These are phyloP conservation scores for Mycena leptocephala DNA, from an alignment of 768 basidiomycete genomes.

Conservation along the genomic window DNA sequence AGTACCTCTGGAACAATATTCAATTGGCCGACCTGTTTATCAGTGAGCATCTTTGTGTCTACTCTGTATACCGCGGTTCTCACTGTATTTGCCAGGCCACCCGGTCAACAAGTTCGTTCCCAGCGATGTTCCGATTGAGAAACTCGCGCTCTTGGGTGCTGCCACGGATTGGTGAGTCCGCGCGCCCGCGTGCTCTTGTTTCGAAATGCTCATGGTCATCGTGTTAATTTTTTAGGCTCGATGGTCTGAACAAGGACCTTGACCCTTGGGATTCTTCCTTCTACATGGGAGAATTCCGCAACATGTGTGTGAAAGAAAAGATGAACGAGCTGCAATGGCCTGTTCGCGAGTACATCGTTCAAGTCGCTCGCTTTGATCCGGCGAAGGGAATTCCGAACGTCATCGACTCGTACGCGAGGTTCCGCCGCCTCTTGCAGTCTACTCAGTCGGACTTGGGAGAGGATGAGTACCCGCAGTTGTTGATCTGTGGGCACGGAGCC, in stretches of 20 bases:
- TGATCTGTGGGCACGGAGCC: conserved; percentile 92
- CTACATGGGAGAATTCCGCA: conserved; percentile 93
- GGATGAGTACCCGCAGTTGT: conserved; percentile 79
- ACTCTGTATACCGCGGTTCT: neutral
- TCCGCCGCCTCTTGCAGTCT: conserved; percentile 76
- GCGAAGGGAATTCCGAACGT: conserved; percentile 81
- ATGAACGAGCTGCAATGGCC: conserved; percentile 89
- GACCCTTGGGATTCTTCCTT: conserved; percentile 85
- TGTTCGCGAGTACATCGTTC: conserved; percentile 87
- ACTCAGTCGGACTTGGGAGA: conserved; percentile 59
- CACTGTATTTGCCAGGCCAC: conserved; percentile 64
- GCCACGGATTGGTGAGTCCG: conserved; percentile 85
- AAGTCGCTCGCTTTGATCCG: conserved; percentile 95
- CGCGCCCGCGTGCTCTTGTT: neutral
- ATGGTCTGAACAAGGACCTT: conserved; percentile 95
- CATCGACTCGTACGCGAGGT: conserved; percentile 89
- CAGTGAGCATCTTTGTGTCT: conserved; percentile 60
- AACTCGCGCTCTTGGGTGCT: conserved; percentile 83
- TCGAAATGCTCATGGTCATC: too few relatives aligned
- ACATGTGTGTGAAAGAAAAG: conserved; percentile 83
- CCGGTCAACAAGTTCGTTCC: conserved; percentile 97
- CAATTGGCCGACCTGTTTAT: conserved; percentile 93
- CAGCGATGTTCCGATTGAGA: conserved; percentile 82
- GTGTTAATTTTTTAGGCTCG: conserved; percentile 68
- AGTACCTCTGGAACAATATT: conserved; percentile 96